Conservation (phyloP, 345 rosid genomes). For the Rhizophora apiculata region DNA sequence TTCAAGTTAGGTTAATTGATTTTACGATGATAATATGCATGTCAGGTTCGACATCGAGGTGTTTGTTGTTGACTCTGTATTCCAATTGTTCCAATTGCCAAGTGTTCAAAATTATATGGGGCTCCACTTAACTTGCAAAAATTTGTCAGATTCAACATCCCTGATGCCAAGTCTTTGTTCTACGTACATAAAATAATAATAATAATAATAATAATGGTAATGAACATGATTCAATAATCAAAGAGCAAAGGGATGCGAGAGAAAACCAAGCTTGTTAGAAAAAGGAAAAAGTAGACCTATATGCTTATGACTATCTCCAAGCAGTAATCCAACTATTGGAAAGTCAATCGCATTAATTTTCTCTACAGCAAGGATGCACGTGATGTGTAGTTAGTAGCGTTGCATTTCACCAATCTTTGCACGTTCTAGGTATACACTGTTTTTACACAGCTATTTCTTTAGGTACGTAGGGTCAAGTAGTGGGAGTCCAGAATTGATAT, state of each 20-base stretch:
- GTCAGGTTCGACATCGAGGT: not conserved
- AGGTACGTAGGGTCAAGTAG: not conserved
- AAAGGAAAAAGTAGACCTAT: not conserved
- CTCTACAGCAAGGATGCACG: conserved; percentile 6
- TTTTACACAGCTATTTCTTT: conserved; percentile 1
- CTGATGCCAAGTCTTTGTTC: no score
- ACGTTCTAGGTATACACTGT: no score
- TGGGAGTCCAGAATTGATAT: conserved; percentile 2
- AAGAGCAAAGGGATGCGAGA: no score
- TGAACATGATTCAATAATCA: no score
- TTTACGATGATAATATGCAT: conserved; percentile 1
- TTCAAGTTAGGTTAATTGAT: conserved; percentile 4
- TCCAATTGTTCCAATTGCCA: not conserved
- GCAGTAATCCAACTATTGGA: conserved; percentile 15
- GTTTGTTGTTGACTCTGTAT: not conserved
- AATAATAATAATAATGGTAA: no score
- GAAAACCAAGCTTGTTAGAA: no score
- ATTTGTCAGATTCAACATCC: not conserved
- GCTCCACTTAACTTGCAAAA: conserved; percentile 11
- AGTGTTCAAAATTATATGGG: not conserved
- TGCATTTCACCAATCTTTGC: no score
- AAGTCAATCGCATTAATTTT: conserved; percentile 19
- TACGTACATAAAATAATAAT: no score
- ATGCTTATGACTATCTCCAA: conserved; percentile 11
- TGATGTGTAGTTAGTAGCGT: not conserved